Base-by-base conservation (phyloP, 371 early-diverging fungal genomes). In the Mucor plumbeus region DNA sequence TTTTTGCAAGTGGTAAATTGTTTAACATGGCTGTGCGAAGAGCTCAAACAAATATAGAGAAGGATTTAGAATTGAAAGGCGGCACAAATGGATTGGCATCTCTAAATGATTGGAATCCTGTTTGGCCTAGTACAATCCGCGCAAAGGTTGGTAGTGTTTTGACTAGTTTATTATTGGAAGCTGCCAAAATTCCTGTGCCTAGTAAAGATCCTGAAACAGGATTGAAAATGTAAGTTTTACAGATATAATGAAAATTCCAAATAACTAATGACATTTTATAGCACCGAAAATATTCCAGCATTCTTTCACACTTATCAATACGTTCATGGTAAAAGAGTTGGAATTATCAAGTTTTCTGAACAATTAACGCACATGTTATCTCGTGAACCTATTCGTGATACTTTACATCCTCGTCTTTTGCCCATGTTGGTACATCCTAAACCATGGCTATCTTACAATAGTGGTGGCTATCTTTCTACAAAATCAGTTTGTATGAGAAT, bases 391-490 rank as follows among this genome's bases (percentile, higher is more conserved):
- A 75, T 91, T 26, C 78, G 82, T 14, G 86, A 89, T 35, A 84
- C 87, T 5, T 78, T 92, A 26, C 88, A 88, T 59, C 93, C 97
- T 1, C 89, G 94, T 43, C 75, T 91, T 33, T 81, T 99, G 36
- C 99, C 99, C 21, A 99, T 99, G 99, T 75, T 99, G 48, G 92
- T 97, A 3, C 90, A 89, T 38, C 99, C 99, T 54, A 88, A 89
- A 0, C 97, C 98, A 8, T 99, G 99, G 99, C 65, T 96, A n/a
- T 87, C 91, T 0, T 91, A 88, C 70, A 89, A 91, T 48, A 83
- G 88, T 9, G 99, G 99, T 55, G 99, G 98, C 7, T 98, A 97
- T 70, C 76, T 97, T n/a, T 88, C 87, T 15, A 84, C 88, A 19
- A 82, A 88, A 40, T 82, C 85, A 10, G 69, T 73, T 1, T 89